Percentiles rank a stretch among this genome's conserved stretches.
phyloP scores from a whole-genome alignment of 495 filamentous ascomycete species.

The Penicillium bovifimosum region DNA sequence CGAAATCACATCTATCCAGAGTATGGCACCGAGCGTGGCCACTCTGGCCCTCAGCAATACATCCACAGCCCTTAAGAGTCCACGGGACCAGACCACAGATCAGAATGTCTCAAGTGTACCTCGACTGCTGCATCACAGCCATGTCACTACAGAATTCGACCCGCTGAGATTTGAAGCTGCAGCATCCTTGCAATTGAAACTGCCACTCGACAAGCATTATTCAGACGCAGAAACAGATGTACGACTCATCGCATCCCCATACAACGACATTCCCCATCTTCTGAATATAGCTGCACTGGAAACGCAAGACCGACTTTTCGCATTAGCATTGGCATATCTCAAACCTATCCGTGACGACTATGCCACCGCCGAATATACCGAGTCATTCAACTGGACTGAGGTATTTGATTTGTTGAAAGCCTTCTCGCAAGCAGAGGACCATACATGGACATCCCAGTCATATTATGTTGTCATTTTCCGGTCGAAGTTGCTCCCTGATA shows the following conservation, averaged over 20 bases:
- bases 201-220: neutral
- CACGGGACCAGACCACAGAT: neutral
- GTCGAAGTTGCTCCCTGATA: conserved; percentile 57
- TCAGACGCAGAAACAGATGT: conserved; percentile 13
- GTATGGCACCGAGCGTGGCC: conserved; percentile 12
- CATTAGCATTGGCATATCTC: conserved; percentile 61
- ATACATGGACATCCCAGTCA: conserved; percentile 54
- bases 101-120: neutral
- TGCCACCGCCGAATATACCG: conserved; percentile 66
- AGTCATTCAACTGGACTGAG: conserved; percentile 72
- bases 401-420: conserved; percentile 51
- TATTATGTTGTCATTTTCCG: conserved; percentile 86
- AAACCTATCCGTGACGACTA: conserved; percentile 61
- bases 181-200: conserved; percentile 29
- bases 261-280: conserved; percentile 59
- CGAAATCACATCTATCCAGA: no score
- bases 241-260: conserved; percentile 65
- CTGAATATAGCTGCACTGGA: conserved; percentile 64
- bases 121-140: conserved; percentile 25
- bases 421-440: conserved; percentile 33
- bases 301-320: conserved; percentile 59
- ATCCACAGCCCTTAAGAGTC: neutral
- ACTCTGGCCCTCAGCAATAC: neutral
- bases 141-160: conserved; percentile 31
- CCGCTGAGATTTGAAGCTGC: conserved; percentile 34